Percentiles rank a stretch among this genome's conserved stretches.
These are phyloP conservation scores for Populus simonii DNA, from an alignment of 345 rosid genomes.

Conservation along the genomic window DNA sequence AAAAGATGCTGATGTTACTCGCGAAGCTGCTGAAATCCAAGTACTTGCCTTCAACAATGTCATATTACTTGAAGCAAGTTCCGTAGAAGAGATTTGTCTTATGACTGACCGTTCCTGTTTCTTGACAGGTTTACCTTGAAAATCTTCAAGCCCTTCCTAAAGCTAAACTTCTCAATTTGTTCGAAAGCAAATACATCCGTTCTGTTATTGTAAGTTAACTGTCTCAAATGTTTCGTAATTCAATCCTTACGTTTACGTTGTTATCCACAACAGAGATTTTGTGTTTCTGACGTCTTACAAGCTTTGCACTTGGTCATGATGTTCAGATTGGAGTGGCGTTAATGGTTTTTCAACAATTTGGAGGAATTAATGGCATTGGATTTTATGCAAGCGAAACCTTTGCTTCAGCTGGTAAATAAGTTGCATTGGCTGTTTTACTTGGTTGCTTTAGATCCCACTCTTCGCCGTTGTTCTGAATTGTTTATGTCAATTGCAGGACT, in stretches of 20 bases:
- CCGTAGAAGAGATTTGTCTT: not conserved
- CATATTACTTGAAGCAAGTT: not conserved
- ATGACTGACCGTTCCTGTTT: constrained; percentile 6
- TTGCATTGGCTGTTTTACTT: not conserved
- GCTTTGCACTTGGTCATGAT: constrained; percentile 1
- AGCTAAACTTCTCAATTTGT: constrained; percentile 57
- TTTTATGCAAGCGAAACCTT: constrained; percentile 89
- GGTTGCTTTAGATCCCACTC: not conserved
- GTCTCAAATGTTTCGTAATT: not conserved
- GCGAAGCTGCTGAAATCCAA: constrained; percentile 74
- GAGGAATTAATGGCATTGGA: constrained; percentile 75
- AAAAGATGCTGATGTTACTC: constrained; percentile 52
- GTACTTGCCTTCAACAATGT: constrained; percentile 22
- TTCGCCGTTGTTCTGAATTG: not conserved
- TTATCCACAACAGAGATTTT: not conserved
- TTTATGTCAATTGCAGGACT: constrained; percentile 48
- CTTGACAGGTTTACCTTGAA: constrained; percentile 43
- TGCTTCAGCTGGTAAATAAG: constrained; percentile 64
- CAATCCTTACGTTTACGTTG: not conserved
- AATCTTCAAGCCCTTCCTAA: constrained; percentile 62
- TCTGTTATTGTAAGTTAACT: constrained; percentile 59
- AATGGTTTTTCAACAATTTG: constrained; percentile 85
- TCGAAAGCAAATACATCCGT: constrained; percentile 56
- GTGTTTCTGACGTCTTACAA: not conserved
- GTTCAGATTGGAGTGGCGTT: constrained; percentile 76